Evolutionary conservation across 768 basidiomycete species (phyloP).

Genomic region (Lepiota venenata): DNA sequence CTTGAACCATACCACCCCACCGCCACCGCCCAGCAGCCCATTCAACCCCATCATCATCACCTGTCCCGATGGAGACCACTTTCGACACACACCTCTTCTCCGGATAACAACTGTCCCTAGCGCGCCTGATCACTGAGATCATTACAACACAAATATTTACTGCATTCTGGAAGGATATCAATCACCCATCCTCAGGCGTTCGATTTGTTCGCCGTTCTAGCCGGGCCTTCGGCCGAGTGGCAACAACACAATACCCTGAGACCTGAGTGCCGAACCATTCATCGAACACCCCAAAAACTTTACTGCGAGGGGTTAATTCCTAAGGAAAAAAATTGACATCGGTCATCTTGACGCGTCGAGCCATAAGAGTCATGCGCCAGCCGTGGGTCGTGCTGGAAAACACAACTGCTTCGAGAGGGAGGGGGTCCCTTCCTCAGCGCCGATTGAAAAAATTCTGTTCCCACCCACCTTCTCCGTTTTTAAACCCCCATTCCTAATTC

Average conservation of each 20-base stretch:
- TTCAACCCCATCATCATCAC: not conserved
- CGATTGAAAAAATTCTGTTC: too few species aligned
- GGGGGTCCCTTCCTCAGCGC: too few species aligned
- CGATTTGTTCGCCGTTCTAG: not conserved
- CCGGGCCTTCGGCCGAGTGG: conserved; percentile 4
- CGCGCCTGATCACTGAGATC: not conserved
- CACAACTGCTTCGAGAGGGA: too few species aligned
- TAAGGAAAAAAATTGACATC: too few species aligned
- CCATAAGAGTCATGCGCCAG: too few species aligned
- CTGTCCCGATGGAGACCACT: conserved; percentile 2
- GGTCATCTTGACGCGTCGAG: too few species aligned
- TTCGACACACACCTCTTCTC: not conserved
- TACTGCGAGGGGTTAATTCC: too few species aligned
- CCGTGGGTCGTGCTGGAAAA: too few species aligned
- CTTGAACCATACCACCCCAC: not conserved
- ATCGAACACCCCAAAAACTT: too few species aligned
- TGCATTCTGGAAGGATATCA: not conserved
- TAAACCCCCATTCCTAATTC: too few species aligned
- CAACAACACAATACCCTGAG: not conserved
- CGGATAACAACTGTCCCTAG: not conserved
- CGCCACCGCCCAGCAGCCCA: not conserved
- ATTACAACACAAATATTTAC: not conserved
- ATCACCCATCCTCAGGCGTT: conserved; percentile 3
- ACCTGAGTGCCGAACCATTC: not conserved
- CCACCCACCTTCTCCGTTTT: too few species aligned